These are phyloP conservation scores for Lenwebbia sp. DNA, from an alignment of 345 rosid genomes.

Conservation along the genomic window DNA sequence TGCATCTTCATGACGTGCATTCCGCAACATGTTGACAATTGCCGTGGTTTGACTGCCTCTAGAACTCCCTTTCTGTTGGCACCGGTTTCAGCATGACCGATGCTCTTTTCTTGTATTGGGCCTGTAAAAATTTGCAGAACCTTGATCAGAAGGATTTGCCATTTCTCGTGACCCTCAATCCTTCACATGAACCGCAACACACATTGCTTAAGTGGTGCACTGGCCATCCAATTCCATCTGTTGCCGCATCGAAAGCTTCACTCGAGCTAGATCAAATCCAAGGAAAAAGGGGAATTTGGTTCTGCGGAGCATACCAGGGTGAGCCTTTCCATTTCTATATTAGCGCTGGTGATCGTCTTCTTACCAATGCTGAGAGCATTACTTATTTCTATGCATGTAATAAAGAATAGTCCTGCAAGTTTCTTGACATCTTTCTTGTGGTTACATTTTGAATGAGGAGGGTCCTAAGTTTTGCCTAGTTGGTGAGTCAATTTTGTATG, in stretches of 20 bases:
- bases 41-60: not conserved
- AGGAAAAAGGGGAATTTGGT: conserved; percentile 84
- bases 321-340: not conserved
- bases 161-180: conserved; percentile 78
- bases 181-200: conserved; percentile 45
- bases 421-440: not conserved
- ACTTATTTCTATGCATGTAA: not conserved
- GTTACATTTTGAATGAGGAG: not conserved
- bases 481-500: not conserved
- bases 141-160: conserved; percentile 57
- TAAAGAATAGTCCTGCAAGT: not conserved
- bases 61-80: not conserved
- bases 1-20: not conserved
- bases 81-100: not conserved
- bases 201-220: conserved; percentile 75
- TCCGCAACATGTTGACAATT: not conserved
- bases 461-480: not conserved
- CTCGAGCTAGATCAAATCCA: conserved; percentile 64
- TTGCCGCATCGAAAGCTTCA: conserved; percentile 76
- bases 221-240: conserved; percentile 86
- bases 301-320: conserved; percentile 93
- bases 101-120: not conserved
- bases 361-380: not conserved
- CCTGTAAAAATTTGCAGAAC: conserved; percentile 35
- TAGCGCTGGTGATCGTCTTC: not conserved